Conservation (phyloP, 306 rosid genomes). For the Aeschynomene evenia region DNA sequence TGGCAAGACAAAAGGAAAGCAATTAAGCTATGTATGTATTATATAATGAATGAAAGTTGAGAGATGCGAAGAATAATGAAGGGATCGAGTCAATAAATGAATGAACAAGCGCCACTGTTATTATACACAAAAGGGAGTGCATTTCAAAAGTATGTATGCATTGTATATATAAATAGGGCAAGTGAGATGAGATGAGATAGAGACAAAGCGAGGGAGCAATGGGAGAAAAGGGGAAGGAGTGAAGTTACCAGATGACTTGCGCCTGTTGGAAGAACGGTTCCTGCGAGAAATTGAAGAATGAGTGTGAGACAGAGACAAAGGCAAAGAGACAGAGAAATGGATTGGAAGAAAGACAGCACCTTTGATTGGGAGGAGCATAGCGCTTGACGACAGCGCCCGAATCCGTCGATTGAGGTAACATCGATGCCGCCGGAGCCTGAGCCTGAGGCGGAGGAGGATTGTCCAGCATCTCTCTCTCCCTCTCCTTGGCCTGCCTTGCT, state of each 20-base stretch:
- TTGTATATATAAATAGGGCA: no score
- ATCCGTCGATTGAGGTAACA: slow-evolving; percentile 35
- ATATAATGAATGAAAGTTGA: neutral
- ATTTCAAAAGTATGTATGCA: no score
- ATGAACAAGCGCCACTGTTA: no score
- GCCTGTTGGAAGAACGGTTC: slow-evolving; percentile 58
- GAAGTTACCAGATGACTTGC: slow-evolving; percentile 63
- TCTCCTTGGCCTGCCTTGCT: neutral
- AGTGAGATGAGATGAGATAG: neutral
- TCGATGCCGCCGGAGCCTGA: neutral
- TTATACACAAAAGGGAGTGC: neutral
- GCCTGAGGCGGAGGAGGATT: slow-evolving; percentile 28
- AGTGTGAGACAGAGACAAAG: neutral
- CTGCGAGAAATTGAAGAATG: slow-evolving; percentile 25
- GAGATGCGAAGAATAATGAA: neutral
- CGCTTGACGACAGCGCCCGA: slow-evolving; percentile 47
- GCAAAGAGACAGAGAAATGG: neutral
- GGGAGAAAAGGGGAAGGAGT: neutral
- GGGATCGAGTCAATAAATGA: neutral
- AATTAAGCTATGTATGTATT: neutral
- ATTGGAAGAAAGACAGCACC: slow-evolving; percentile 11
- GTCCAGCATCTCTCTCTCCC: slow-evolving; percentile 49
- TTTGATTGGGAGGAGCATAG: slow-evolving; percentile 76
- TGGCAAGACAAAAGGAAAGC: neutral
- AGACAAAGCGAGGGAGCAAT: neutral